Evolutionary conservation across 345 rosid species (phyloP).

Genomic region (Hibiscus mutabilis): DNA sequence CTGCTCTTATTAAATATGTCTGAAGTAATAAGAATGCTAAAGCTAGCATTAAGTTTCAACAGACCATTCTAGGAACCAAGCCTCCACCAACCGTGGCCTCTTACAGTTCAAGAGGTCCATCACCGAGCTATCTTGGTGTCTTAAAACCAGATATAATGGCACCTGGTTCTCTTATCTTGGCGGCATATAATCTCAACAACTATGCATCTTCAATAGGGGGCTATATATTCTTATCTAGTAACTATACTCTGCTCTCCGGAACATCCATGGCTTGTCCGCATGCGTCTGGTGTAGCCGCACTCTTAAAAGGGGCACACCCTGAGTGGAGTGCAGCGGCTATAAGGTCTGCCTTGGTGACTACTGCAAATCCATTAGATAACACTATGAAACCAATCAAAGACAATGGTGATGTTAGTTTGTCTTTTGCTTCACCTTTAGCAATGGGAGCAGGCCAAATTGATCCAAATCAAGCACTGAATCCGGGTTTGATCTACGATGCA

Average conservation of each 20-base stretch:
- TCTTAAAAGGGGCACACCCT: conserved; percentile 40
- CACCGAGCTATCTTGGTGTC: conserved; percentile 34
- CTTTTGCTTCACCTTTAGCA: not conserved
- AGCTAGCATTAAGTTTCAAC: conserved; percentile 34
- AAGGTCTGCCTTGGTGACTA: conserved; percentile 42
- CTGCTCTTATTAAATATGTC: conserved; percentile 17
- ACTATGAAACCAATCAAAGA: conserved; percentile 31
- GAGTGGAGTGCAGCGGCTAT: conserved; percentile 44
- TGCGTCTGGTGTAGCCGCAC: conserved; percentile 46
- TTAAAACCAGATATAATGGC: conserved; percentile 52
- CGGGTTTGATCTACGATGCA: conserved; percentile 41
- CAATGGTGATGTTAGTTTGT: not conserved
- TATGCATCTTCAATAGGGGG: not conserved
- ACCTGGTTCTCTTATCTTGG: conserved; percentile 40
- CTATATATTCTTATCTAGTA: conserved; percentile 10
- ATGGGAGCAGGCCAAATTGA: conserved; percentile 10
- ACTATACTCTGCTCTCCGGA: conserved; percentile 40
- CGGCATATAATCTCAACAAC: conserved; percentile 34
- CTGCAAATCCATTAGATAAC: conserved; percentile 34
- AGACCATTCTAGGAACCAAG: conserved; percentile 29
- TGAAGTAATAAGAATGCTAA: conserved; percentile 8
- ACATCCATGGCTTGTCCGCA: conserved; percentile 61
- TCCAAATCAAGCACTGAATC: conserved; percentile 39
- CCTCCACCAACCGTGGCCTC: conserved; percentile 37
- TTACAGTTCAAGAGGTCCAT: conserved; percentile 50